A percentile compares a stretch with the other conserved stretches of the same genome.
Evolutionary conservation across 371 early-diverging fungal genomes (phyloP).

Genomic region (Dichotomocladium elegans): DNA sequence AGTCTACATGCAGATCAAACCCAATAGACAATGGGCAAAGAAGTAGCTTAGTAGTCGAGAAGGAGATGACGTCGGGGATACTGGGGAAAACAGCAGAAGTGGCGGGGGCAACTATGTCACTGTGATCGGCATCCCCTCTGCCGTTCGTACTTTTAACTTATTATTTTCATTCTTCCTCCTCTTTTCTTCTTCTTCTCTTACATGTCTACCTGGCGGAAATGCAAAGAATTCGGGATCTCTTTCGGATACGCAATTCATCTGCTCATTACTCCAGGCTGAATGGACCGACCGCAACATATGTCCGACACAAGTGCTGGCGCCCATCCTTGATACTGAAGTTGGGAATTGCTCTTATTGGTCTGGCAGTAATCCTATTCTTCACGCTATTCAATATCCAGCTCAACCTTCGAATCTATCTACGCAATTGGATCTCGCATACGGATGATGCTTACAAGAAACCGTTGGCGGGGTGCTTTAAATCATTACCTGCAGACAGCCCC

Average conservation of each 20-base stretch:
- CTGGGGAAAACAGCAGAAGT: no score
- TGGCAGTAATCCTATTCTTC: conserved; percentile 29
- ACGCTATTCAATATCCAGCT: conserved; percentile 40
- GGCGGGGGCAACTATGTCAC: no score
- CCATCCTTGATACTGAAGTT: conserved; percentile 23
- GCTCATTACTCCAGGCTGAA: conserved; percentile 4
- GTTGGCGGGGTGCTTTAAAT: conserved; percentile 42
- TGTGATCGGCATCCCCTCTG: no score
- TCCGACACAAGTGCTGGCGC: conserved; percentile 35
- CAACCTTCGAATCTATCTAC: conserved; percentile 45
- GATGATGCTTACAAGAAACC: conserved; percentile 39
- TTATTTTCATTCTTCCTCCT: background rate
- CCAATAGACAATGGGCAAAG: no score
- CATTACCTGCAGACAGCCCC: conserved; percentile 28
- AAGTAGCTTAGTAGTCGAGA: no score
- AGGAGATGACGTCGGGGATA: no score
- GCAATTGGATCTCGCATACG: conserved; percentile 50
- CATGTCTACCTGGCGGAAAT: no score
- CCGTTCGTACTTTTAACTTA: no score
- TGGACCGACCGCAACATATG: conserved; percentile 11
- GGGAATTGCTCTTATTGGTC: conserved; percentile 8
- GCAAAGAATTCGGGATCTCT: conserved; percentile 6
- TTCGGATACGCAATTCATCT: background rate
- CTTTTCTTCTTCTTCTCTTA: background rate
- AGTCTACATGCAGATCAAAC: no score